These are phyloP conservation scores for Fraxinus cuspidata DNA, from an alignment of 257 asterid genomes.

Conservation along the genomic window DNA sequence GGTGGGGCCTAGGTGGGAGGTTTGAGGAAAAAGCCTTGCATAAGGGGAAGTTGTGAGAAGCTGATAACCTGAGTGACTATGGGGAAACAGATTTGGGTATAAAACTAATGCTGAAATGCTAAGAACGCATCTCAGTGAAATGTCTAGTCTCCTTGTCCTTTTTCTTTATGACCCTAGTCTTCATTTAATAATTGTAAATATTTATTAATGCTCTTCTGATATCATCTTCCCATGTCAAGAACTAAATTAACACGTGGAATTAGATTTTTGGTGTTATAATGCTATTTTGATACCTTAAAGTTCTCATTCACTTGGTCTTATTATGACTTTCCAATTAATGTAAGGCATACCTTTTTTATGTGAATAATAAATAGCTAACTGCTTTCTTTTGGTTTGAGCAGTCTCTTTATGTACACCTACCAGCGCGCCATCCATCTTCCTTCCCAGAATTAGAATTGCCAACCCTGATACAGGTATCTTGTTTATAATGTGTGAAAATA, in stretches of 20 bases:
- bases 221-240: background rate
- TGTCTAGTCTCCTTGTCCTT: background rate
- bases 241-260: background rate
- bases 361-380: conserved; percentile 18
- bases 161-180: background rate
- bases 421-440: conserved; percentile 88
- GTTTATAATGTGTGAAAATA: conserved; percentile 8
- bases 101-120: background rate
- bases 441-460: conserved; percentile 93
- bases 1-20: too few relatives aligned
- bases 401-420: conserved; percentile 94
- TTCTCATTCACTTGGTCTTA: background rate
- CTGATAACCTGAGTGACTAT: background rate
- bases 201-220: background rate
- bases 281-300: background rate
- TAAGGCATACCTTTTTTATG: conserved; percentile 2
- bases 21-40: too few relatives aligned
- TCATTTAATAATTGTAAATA: background rate
- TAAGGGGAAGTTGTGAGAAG: background rate
- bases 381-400: conserved; percentile 39
- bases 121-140: background rate
- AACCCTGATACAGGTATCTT: conserved; percentile 83
- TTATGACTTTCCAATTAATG: background rate
- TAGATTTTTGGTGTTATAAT: background rate
- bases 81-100: background rate